phyloP scores from a whole-genome alignment of 148 eudicot genomes.

The Beta vulgaris region DNA sequence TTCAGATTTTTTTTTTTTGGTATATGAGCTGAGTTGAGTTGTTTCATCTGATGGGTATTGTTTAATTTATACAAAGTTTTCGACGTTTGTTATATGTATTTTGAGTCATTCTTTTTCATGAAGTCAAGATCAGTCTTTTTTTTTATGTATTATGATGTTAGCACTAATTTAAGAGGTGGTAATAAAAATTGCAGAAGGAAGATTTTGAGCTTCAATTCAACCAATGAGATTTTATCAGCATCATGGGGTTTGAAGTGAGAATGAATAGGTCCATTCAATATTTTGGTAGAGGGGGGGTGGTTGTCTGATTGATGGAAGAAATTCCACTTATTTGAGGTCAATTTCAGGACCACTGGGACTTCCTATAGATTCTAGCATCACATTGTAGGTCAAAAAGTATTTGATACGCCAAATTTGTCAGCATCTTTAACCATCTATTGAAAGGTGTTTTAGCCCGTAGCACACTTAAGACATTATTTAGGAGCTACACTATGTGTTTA shows the following conservation, averaged over 20 bases:
- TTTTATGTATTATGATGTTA: neutral
- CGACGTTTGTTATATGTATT: neutral
- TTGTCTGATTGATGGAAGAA: constrained; percentile 4
- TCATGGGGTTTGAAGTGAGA: neutral
- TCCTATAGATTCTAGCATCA: neutral
- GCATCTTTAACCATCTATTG: neutral
- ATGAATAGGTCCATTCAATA: neutral
- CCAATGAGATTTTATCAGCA: neutral
- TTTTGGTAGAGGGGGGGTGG: neutral
- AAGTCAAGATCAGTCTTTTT: constrained; percentile 2
- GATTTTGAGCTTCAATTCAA: neutral
- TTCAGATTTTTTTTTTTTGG: neutral
- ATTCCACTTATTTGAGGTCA: neutral
- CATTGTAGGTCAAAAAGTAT: neutral
- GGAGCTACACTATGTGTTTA: neutral
- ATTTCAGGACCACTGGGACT: constrained; percentile 7
- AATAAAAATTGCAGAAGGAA: neutral
- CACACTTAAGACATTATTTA: neutral
- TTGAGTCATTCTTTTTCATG: neutral
- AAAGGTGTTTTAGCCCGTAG: neutral
- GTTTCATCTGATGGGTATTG: constrained; percentile 12
- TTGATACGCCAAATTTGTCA: neutral
- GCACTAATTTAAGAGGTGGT: neutral
- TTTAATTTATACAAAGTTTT: neutral
- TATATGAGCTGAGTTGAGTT: neutral